Evolutionary conservation across 2,329 filamentous ascomycete species (phyloP).

Genomic region (Aureobasidium sp.): DNA sequence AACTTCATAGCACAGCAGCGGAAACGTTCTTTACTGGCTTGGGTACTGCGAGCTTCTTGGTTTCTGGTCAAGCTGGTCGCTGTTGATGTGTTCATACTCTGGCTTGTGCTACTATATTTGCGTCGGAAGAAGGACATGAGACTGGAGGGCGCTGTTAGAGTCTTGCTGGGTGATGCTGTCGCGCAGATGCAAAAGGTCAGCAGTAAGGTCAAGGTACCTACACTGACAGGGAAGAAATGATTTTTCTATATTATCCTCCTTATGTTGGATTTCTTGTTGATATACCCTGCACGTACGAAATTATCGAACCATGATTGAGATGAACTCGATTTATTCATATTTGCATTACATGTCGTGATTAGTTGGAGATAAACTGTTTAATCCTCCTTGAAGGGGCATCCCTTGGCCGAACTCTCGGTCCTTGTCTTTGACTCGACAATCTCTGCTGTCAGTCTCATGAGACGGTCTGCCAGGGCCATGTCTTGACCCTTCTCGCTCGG

Average conservation of each 20-base stretch:
- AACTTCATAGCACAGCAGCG: constrained; percentile 62
- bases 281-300: neutral
- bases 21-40: constrained; percentile 56
- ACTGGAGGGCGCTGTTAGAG: constrained; percentile 64
- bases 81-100: constrained; percentile 59
- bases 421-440: constrained; percentile 49
- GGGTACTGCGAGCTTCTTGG: constrained; percentile 65
- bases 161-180: constrained; percentile 45
- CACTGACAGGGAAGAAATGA: constrained; percentile 13
- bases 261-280: neutral
- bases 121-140: constrained; percentile 60
- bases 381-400: constrained; percentile 37
- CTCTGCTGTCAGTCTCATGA: constrained; percentile 55
- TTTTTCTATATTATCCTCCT: too few relatives aligned
- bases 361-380: constrained; percentile 12
- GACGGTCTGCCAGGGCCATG: constrained; percentile 43
- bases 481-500: constrained; percentile 44
- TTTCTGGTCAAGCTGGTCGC: constrained; percentile 62
- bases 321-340: neutral
- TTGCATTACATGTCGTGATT: neutral
- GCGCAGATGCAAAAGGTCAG: constrained; percentile 26
- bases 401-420: constrained; percentile 33
- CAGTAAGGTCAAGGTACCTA: constrained; percentile 25
- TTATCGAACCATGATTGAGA: neutral
- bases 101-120: constrained; percentile 62